phyloP scores from a whole-genome alignment of 108 stramenopile species.

The Mayamaea pseudoterrestris region DNA sequence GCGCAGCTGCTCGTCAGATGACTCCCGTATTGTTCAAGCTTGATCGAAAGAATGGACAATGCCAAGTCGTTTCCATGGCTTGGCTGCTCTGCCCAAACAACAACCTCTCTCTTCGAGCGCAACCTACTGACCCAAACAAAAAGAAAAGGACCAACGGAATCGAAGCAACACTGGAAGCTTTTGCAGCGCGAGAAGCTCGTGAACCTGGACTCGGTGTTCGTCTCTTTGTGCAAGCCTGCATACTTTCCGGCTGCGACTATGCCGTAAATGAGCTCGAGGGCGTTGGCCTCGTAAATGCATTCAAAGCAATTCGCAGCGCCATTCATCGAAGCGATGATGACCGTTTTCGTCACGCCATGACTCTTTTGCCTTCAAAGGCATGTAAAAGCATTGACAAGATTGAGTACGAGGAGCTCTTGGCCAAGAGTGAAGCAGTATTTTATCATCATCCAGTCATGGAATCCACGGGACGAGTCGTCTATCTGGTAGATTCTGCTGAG shows the following conservation, averaged over 20 bases:
- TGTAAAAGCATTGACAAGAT: conserved; percentile 19
- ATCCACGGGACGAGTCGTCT: neutral
- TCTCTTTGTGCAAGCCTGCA: conserved; percentile 88
- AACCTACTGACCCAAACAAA: neutral
- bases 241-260: conserved; percentile 96
- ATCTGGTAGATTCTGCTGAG: conserved; percentile 3
- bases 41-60: conserved; percentile 50
- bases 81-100: conserved; percentile 44
- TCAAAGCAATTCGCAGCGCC: conserved; percentile 65
- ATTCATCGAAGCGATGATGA: conserved; percentile 27
- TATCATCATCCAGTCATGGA: conserved; percentile 60
- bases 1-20: conserved; percentile 31
- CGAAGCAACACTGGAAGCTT: conserved; percentile 27
- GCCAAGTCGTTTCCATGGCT: conserved; percentile 69
- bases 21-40: conserved; percentile 79
- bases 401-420: conserved; percentile 52
- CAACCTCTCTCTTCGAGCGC: conserved; percentile 3
- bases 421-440: conserved; percentile 76
- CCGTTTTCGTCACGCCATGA: conserved; percentile 41
- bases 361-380: conserved; percentile 19
- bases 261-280: conserved; percentile 58
- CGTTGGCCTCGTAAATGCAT: conserved; percentile 83
- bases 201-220: conserved; percentile 54
- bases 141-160: conserved; percentile 16
- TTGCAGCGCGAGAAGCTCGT: conserved; percentile 27